These are phyloP conservation scores for Aurinia saxatilis DNA, from an alignment of 345 rosid species.

Conservation along the genomic window DNA sequence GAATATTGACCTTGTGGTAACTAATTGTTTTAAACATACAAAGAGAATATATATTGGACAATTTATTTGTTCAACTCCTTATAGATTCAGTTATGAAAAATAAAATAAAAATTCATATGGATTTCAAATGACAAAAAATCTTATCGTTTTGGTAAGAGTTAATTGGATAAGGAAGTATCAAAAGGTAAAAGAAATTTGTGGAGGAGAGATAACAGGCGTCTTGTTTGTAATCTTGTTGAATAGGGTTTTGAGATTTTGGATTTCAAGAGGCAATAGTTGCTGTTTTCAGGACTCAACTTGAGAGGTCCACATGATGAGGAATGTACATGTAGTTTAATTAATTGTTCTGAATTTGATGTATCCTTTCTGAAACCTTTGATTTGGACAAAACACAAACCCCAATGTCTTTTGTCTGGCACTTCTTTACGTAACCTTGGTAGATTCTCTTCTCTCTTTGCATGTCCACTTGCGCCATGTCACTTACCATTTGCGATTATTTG, in stretches of 20 bases:
- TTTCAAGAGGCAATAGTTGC: slow-evolving; percentile 17
- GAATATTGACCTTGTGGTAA: no score
- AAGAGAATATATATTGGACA: no score
- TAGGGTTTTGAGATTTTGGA: slow-evolving; percentile 8
- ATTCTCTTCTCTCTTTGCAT: slow-evolving; percentile 5
- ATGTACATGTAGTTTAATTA: not conserved
- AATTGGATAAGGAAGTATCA: slow-evolving; percentile 19
- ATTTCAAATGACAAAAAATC: not conserved
- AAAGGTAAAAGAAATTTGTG: slow-evolving; percentile 22
- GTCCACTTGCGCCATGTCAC: slow-evolving; percentile 23
- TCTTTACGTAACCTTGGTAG: slow-evolving; percentile 23
- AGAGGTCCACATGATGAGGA: slow-evolving; percentile 28
- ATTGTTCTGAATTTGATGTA: slow-evolving; percentile 21
- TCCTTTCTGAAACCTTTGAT: slow-evolving; percentile 22
- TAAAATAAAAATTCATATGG: no score
- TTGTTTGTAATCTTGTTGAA: slow-evolving; percentile 25
- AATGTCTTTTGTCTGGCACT: slow-evolving; percentile 18
- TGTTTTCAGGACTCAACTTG: slow-evolving; percentile 23
- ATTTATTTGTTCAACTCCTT: no score
- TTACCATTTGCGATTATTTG: slow-evolving; percentile 23
- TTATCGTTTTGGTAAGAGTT: not conserved
- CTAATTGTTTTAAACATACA: no score
- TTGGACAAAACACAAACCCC: slow-evolving; percentile 21
- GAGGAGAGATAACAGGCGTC: slow-evolving; percentile 22
- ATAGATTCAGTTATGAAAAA: no score